These are phyloP conservation scores for Pistacia atlantica DNA, from an alignment of 345 rosid genomes.

Conservation along the genomic window DNA sequence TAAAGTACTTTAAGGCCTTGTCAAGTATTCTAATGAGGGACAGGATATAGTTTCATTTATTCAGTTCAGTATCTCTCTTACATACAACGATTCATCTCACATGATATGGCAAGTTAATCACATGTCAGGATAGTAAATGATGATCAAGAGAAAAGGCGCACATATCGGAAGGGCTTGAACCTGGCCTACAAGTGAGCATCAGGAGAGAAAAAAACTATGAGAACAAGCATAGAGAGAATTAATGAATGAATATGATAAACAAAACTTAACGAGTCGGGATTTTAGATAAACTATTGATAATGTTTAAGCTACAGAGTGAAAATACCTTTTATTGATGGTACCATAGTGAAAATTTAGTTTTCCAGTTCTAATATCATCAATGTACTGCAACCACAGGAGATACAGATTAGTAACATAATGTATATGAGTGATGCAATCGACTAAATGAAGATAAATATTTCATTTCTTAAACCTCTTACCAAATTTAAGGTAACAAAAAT, in stretches of 20 bases:
- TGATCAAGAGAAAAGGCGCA: constrained; percentile 73
- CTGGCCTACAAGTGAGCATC: constrained; percentile 60
- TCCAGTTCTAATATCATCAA: constrained; percentile 74
- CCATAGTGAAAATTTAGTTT: constrained; percentile 84
- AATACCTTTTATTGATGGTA: constrained; percentile 82
- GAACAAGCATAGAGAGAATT: constrained; percentile 7
- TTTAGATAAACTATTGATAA: background rate
- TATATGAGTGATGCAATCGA: background rate
- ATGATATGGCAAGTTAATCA: constrained; percentile 4
- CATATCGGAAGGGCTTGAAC: constrained; percentile 89
- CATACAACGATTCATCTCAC: background rate
- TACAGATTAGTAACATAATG: constrained; percentile 14
- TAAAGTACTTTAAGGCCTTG: background rate
- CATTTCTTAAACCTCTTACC: constrained; percentile 46
- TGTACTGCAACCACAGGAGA: constrained; percentile 52
- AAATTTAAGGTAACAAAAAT: constrained; percentile 75
- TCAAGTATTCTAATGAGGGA: too few species aligned
- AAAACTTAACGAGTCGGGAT: background rate
- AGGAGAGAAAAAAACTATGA: constrained; percentile 10
- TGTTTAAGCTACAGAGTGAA: background rate
- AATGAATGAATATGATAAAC: background rate
- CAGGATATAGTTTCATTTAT: too few species aligned
- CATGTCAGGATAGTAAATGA: constrained; percentile 67
- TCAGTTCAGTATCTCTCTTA: too few species aligned
- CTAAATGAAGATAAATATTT: background rate